Percentiles rank a stretch among this genome's conserved stretches.
Conservation (phyloP, 176 grass and related monocot species). For the Paspalum notatum region DNA sequence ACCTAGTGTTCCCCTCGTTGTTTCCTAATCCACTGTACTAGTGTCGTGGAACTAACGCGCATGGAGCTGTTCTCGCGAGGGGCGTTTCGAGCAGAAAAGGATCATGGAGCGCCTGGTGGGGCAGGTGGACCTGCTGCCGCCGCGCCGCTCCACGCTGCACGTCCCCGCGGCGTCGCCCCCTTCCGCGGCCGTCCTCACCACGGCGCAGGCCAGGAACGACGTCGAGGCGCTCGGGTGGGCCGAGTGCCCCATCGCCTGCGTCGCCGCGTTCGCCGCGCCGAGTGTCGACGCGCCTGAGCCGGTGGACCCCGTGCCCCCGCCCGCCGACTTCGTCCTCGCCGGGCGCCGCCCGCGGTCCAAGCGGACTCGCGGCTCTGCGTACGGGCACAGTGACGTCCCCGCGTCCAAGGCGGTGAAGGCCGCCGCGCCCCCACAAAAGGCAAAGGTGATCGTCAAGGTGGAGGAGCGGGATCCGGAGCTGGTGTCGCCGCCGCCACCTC, state of each 20-base stretch:
- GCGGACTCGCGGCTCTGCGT: slow-evolving; percentile 36
- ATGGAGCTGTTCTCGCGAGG: slow-evolving; percentile 22
- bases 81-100: not conserved
- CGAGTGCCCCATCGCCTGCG: slow-evolving; percentile 58
- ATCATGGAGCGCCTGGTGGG: slow-evolving; percentile 49
- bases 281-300: slow-evolving; percentile 1
- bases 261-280: slow-evolving; percentile 30
- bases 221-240: slow-evolving; percentile 57
- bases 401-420: not conserved
- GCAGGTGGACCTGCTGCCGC: slow-evolving; percentile 55
- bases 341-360: slow-evolving; percentile 48
- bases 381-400: not conserved
- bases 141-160: slow-evolving; percentile 52
- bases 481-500: slow-evolving; percentile 22
- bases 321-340: slow-evolving; percentile 45
- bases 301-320: slow-evolving; percentile 12
- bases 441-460: slow-evolving; percentile 10
- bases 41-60: not conserved
- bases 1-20: not conserved
- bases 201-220: slow-evolving; percentile 41
- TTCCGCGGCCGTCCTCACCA: slow-evolving; percentile 26
- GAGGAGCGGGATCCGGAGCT: not conserved
- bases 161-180: not conserved
- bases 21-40: not conserved
- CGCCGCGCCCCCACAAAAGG: not conserved